These are phyloP conservation scores for Penicillium nucicola DNA, from an alignment of 495 filamentous ascomycete species.

Conservation along the genomic window DNA sequence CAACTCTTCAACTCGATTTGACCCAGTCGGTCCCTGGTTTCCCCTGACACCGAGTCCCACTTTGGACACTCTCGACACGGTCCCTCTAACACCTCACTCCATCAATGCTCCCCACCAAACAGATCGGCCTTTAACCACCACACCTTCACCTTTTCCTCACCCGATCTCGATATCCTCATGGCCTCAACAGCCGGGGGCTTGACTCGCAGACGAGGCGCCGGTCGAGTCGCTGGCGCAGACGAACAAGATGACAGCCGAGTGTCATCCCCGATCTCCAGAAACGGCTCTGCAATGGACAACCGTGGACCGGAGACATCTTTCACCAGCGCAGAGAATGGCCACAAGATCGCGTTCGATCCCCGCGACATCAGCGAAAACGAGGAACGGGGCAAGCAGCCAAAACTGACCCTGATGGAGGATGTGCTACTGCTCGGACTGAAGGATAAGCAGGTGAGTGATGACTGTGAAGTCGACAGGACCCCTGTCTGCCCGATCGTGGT, in stretches of 20 bases:
- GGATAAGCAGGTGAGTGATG: conserved; percentile 81
- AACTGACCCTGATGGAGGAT: conserved; percentile 98
- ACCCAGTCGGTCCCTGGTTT: conserved; percentile 26
- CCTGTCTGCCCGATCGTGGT: not conserved
- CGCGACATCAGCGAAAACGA: conserved; percentile 95
- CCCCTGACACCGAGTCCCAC: conserved; percentile 34
- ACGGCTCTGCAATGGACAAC: conserved; percentile 57
- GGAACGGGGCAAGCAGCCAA: conserved; percentile 95
- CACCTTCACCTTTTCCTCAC: conserved; percentile 5
- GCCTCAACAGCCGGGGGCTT: conserved; percentile 66
- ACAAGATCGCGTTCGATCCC: conserved; percentile 98
- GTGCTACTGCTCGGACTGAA: conserved; percentile 91
- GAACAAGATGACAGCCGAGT: conserved; percentile 67
- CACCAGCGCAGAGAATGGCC: conserved; percentile 90
- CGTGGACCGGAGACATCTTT: conserved; percentile 83
- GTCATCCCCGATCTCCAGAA: conserved; percentile 63
- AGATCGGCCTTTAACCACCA: conserved; percentile 15
- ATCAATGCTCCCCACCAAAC: conserved; percentile 27
- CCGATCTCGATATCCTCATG: conserved; percentile 44
- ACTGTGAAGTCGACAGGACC: too few relatives aligned
- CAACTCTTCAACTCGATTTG: not conserved
- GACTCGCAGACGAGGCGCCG: conserved; percentile 72
- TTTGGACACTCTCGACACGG: conserved; percentile 27
- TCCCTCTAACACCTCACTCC: conserved; percentile 18
- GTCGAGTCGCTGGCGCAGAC: conserved; percentile 52